phyloP scores from a whole-genome alignment of 2,329 filamentous ascomycete species.

The Aspergillus proliferans region DNA sequence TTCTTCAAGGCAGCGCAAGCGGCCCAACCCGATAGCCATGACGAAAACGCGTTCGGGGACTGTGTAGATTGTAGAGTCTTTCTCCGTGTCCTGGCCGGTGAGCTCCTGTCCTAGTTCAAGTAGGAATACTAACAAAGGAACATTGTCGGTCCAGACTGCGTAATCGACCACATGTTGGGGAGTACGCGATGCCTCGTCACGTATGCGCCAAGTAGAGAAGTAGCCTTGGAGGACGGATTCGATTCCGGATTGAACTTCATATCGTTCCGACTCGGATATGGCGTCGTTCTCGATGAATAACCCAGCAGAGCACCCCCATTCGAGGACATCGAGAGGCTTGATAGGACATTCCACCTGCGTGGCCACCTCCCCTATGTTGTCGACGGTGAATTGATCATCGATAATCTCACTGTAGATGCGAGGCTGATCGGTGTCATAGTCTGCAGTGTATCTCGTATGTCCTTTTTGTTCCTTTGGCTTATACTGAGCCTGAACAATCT shows the following conservation, averaged over 20 bases:
- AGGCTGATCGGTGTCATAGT: slow-evolving; percentile 23
- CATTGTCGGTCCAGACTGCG: slow-evolving; percentile 50
- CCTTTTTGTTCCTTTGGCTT: slow-evolving; percentile 49
- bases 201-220: too few relatives aligned
- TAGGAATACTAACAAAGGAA: slow-evolving; percentile 49
- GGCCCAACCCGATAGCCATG: slow-evolving; percentile 40
- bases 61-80: slow-evolving; percentile 3
- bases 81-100: slow-evolving; percentile 5
- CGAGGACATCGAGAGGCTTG: slow-evolving; percentile 51
- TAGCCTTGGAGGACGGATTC: neutral
- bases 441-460: slow-evolving; percentile 29
- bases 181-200: neutral
- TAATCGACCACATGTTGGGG: slow-evolving; percentile 32
- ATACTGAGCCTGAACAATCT: slow-evolving; percentile 66
- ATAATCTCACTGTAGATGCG: slow-evolving; percentile 48
- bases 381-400: slow-evolving; percentile 65
- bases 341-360: slow-evolving; percentile 61
- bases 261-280: neutral
- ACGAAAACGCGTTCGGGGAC: slow-evolving; percentile 27
- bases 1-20: slow-evolving; percentile 36
- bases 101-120: slow-evolving; percentile 45
- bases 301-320: slow-evolving; percentile 30
- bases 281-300: slow-evolving; percentile 5
- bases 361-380: slow-evolving; percentile 65
- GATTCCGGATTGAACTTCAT: neutral